Evolutionary conservation across 2,329 filamentous ascomycete genomes (phyloP).

Genomic region (Aspergillus sp.): DNA sequence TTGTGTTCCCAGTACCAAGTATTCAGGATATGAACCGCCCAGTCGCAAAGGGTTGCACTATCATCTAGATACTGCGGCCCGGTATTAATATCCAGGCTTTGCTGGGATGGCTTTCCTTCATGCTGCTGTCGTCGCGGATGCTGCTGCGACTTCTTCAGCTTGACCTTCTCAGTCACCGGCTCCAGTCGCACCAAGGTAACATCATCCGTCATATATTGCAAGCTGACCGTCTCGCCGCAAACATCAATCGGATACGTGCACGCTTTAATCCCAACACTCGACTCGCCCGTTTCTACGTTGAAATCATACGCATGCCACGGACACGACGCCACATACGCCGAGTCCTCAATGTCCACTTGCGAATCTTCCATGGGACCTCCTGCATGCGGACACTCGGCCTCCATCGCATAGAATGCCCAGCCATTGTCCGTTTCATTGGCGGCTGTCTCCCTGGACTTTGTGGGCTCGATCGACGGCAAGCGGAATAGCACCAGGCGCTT

Average conservation of each 20-base stretch:
- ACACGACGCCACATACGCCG: constrained; percentile 40
- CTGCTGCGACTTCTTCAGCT: constrained; percentile 31
- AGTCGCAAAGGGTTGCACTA: constrained; percentile 40
- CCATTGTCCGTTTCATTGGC: constrained; percentile 29
- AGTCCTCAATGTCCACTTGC: constrained; percentile 42
- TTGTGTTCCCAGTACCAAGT: constrained; percentile 41
- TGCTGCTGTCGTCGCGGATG: constrained; percentile 8
- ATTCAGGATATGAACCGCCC: constrained; percentile 41
- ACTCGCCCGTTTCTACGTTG: constrained; percentile 43
- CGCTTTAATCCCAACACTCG: constrained; percentile 41
- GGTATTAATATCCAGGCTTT: neutral
- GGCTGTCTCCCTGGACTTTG: constrained; percentile 13
- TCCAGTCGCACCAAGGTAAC: constrained; percentile 29
- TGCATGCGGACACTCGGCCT: constrained; percentile 42
- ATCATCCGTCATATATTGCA: constrained; percentile 22
- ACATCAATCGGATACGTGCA: constrained; percentile 40
- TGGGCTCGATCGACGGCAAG: constrained; percentile 33
- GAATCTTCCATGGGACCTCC: constrained; percentile 42
- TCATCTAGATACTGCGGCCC: constrained; percentile 27
- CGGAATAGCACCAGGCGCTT: constrained; percentile 42
- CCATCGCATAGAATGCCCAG: constrained; percentile 43
- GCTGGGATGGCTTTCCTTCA: neutral
- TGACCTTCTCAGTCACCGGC: constrained; percentile 40
- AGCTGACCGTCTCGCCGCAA: constrained; percentile 24
- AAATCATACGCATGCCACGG: constrained; percentile 46